Evolutionary conservation across 257 asterid species (phyloP), one percentile per base, ranked within the genome.

Genomic region (Jacaranda copaia): DNA sequence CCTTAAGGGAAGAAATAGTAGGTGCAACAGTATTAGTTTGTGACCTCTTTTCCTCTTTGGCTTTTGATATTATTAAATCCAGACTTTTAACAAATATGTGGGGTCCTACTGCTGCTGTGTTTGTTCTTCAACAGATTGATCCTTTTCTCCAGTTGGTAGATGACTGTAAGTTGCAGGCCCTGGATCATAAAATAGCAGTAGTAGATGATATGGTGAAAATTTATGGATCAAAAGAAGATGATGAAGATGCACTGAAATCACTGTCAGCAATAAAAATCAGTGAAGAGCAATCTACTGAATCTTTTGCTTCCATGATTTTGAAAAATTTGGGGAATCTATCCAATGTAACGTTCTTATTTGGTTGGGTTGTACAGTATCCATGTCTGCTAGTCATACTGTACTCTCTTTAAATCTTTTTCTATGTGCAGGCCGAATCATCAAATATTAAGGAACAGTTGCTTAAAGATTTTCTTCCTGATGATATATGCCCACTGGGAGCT

Each of bases 151-250:
- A 68, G 77, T 76, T 91, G 88, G 89, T 88, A 46, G 93, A 91
- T 74, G 89, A 89, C 84, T 80, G 83, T 83, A 91, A 91, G 83
- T 79, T 91, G 81, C 86, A 81, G 81, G 91, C 92, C 61, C 68
- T 80, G 55, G 92, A 82, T 77, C 82, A 64, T 52, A 85, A 75
- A 58, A 55, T 70, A 39, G 81, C 71, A 25, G 78, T 68, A 74
- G 83, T 68, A 74, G 83, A 82, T 51, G 79, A 65, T 36, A 69
- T 25, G 59, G 64, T 48, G 40, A 89, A 80, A 78, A 81, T 75
- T 49, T 89, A 91, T 75, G 97, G 96, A 58, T 89, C 97, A 53
- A 79, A 85, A 78, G 95, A 89, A 85, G 97, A 91, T 79, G 88
- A 89, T n/a, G 96, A 88, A 73, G 89, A 85, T 75, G 97, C 97